A percentile compares a stretch with the other conserved stretches of the same genome.
These are phyloP conservation scores for Paecilomyces niveus DNA, from an alignment of 2,329 filamentous ascomycete genomes.

Conservation along the genomic window DNA sequence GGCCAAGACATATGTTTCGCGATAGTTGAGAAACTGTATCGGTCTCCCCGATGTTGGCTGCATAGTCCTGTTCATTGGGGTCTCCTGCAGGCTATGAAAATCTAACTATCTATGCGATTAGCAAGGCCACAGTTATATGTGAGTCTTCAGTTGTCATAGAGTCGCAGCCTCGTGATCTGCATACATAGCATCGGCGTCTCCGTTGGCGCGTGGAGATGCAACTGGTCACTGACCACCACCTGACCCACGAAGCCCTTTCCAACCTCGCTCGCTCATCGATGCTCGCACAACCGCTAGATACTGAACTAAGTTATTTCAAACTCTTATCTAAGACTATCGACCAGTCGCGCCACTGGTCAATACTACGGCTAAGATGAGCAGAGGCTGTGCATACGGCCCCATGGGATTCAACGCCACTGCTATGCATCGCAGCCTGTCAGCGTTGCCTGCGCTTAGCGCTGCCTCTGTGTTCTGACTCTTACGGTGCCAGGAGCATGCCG, in stretches of 20 bases:
- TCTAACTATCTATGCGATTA: neutral
- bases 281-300: neutral
- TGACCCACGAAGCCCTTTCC: slow-evolving; percentile 10
- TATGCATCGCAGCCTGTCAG: slow-evolving; percentile 1
- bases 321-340: neutral
- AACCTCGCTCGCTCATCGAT: neutral
- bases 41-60: neutral
- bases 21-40: neutral
- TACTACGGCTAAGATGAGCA: neutral
- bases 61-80: neutral
- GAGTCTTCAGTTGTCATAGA: neutral
- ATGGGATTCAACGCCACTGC: neutral
- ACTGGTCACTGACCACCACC: slow-evolving; percentile 15
- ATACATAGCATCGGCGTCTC: slow-evolving; percentile 12
- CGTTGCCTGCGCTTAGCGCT: neutral
- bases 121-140: neutral
- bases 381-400: neutral
- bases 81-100: neutral
- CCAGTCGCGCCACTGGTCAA: neutral
- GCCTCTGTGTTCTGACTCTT: neutral
- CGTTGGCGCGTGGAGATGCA: slow-evolving; percentile 6
- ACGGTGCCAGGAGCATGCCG: neutral
- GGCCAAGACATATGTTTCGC: neutral
- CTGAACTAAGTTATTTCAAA: neutral
- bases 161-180: slow-evolving; percentile 4